These are phyloP conservation scores for Penicillium freii DNA, from an alignment of 2,329 filamentous ascomycete genomes.

Conservation along the genomic window DNA sequence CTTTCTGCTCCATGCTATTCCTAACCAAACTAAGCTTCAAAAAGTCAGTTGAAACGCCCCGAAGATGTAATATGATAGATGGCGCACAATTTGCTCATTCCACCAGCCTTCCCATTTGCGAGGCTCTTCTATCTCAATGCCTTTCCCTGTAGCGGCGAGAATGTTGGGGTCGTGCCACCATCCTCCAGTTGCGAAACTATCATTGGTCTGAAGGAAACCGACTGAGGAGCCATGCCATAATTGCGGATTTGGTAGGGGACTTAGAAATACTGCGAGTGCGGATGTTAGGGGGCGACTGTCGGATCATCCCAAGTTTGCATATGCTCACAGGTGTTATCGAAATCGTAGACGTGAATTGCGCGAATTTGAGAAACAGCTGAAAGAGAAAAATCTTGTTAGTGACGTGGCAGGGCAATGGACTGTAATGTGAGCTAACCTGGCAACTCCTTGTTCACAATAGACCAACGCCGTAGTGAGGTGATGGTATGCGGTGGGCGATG, in stretches of 20 bases:
- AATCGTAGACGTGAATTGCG: constrained; percentile 90
- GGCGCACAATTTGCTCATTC: constrained; percentile 81
- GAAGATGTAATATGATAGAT: constrained; percentile 3
- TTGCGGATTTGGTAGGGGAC: constrained; percentile 81
- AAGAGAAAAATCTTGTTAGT: not conserved
- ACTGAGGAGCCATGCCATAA: constrained; percentile 80
- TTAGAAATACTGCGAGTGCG: constrained; percentile 70
- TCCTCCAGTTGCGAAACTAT: constrained; percentile 76
- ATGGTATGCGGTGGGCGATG: constrained; percentile 52
- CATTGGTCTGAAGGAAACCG: constrained; percentile 70
- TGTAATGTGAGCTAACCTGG: constrained; percentile 53
- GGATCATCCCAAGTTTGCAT: not conserved
- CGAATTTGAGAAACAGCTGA: constrained; percentile 66
- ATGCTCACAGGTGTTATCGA: constrained; percentile 83
- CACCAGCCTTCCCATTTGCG: constrained; percentile 91
- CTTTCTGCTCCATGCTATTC: constrained; percentile 78
- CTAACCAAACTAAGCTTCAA: constrained; percentile 66
- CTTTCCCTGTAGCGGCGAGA: constrained; percentile 80
- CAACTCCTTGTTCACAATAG: constrained; percentile 68
- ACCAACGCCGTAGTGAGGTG: constrained; percentile 81
- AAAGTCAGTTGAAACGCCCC: constrained; percentile 19
- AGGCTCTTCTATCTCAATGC: constrained; percentile 75
- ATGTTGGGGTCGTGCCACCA: constrained; percentile 97
- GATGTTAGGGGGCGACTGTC: not conserved
- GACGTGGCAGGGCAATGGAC: not conserved